Evolutionary conservation across 176 grass and related monocot species (phyloP).

Genomic region (Guadua angustifolia): DNA sequence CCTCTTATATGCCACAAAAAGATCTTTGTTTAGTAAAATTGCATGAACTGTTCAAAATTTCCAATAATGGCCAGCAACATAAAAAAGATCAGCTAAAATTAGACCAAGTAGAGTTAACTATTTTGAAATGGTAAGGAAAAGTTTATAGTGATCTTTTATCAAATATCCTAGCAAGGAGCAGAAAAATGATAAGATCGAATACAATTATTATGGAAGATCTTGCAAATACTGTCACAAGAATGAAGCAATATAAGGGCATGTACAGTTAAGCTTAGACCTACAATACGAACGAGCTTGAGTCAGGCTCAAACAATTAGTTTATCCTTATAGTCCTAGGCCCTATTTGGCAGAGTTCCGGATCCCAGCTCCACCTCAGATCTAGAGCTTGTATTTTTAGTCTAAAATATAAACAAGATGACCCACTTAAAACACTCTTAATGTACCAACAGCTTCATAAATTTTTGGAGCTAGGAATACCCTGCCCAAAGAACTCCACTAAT

Average conservation of each 20-base stretch:
- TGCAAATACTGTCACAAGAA: background rate
- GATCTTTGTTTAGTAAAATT: background rate
- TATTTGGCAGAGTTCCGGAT: too few relatives aligned
- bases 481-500: too few relatives aligned
- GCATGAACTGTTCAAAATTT: background rate
- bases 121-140: background rate
- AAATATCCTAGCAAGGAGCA: background rate
- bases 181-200: slow-evolving; percentile 9
- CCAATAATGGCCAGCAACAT: slow-evolving; percentile 12
- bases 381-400: too few relatives aligned
- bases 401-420: too few relatives aligned
- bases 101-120: background rate
- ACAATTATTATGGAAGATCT: slow-evolving; percentile 13
- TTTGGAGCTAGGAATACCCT: too few relatives aligned
- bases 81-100: background rate
- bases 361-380: too few relatives aligned
- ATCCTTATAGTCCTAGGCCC: background rate
- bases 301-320: slow-evolving; percentile 13
- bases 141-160: background rate
- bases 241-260: slow-evolving; percentile 1
- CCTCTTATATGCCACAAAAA: background rate
- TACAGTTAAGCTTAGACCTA: slow-evolving; percentile 9
- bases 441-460: too few relatives aligned
- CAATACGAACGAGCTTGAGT: background rate
- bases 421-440: slow-evolving; percentile 14